These are phyloP conservation scores for Colletotrichum sp. DNA, from an alignment of 2,329 filamentous ascomycete species.

Conservation along the genomic window DNA sequence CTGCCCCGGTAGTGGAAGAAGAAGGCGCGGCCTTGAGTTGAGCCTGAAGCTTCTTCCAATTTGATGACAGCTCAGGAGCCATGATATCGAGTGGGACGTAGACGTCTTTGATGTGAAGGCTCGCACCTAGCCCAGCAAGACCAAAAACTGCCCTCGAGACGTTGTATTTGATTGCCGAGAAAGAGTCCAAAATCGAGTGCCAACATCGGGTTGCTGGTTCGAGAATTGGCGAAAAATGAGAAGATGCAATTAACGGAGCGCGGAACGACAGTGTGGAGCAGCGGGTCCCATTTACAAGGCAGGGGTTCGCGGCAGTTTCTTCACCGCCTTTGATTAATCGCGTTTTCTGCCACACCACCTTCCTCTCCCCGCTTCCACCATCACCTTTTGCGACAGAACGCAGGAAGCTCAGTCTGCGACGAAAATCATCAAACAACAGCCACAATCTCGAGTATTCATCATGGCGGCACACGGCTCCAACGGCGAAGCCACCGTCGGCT, in stretches of 20 bases:
- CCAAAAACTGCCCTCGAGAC: not conserved
- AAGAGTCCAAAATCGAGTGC: not conserved
- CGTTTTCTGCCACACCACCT: conserved; percentile 21
- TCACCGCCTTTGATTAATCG: conserved; percentile 6
- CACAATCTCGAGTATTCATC: conserved; percentile 36
- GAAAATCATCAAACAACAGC: conserved; percentile 7
- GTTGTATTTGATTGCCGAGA: not conserved
- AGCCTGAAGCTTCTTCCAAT: conserved; percentile 80
- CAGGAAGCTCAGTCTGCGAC: not conserved
- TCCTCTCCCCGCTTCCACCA: not conserved
- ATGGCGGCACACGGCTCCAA: conserved; percentile 57
- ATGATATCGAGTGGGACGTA: conserved; percentile 29
- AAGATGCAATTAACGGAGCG: conserved; percentile 14
- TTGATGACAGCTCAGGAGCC: conserved; percentile 62
- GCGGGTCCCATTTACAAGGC: not conserved
- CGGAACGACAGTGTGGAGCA: not conserved
- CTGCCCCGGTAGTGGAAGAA: conserved; percentile 26
- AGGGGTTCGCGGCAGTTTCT: conserved; percentile 4
- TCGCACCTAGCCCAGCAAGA: not conserved
- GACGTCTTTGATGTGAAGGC: not conserved
- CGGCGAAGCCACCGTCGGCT: conserved; percentile 60
- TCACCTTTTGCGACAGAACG: not conserved
- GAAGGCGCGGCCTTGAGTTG: conserved; percentile 54
- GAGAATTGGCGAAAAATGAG: not conserved
- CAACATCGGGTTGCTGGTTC: not conserved